Conservation (phyloP, 2,329 filamentous ascomycete species). For the Penicillium sp. region DNA sequence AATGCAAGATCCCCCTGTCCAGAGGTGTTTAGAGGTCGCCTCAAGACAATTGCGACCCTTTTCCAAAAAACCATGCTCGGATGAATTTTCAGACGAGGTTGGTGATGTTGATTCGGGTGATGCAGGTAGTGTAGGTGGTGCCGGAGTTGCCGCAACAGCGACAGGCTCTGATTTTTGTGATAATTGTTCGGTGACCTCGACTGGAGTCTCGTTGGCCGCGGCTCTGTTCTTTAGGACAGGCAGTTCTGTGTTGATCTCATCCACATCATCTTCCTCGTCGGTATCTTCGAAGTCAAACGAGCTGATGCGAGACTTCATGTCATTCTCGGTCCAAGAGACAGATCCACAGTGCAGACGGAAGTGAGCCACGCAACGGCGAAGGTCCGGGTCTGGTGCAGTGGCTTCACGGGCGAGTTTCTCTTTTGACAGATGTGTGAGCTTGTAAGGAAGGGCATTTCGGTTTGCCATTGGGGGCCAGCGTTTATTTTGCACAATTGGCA, state of each 20-base stretch:
- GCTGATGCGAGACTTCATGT: conserved; percentile 36
- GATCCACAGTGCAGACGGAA: conserved; percentile 35
- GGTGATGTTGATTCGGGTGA: not conserved
- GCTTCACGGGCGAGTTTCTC: conserved; percentile 37
- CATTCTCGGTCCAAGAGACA: conserved; percentile 35
- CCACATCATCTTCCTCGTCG: conserved; percentile 30
- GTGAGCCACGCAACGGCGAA: conserved; percentile 36
- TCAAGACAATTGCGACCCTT: conserved; percentile 30
- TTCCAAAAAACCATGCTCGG: conserved; percentile 22
- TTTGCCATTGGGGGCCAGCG: conserved; percentile 38
- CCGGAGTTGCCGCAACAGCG: not conserved
- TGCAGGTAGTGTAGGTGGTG: not conserved
- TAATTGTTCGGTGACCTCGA: conserved; percentile 11
- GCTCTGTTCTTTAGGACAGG: conserved; percentile 3
- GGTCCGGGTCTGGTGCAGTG: conserved; percentile 34
- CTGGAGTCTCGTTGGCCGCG: not conserved
- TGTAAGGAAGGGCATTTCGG: conserved; percentile 34
- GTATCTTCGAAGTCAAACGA: conserved; percentile 36
- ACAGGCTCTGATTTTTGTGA: not conserved
- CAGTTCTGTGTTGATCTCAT: conserved; percentile 11
- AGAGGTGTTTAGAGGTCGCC: conserved; percentile 27
- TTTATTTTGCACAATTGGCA: conserved; percentile 26
- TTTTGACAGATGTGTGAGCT: conserved; percentile 35
- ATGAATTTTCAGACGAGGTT: conserved; percentile 2
- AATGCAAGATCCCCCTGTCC: conserved; percentile 21